Base-by-base conservation (phyloP, 768 basidiomycete genomes). In the Boletellus ananiceps region DNA sequence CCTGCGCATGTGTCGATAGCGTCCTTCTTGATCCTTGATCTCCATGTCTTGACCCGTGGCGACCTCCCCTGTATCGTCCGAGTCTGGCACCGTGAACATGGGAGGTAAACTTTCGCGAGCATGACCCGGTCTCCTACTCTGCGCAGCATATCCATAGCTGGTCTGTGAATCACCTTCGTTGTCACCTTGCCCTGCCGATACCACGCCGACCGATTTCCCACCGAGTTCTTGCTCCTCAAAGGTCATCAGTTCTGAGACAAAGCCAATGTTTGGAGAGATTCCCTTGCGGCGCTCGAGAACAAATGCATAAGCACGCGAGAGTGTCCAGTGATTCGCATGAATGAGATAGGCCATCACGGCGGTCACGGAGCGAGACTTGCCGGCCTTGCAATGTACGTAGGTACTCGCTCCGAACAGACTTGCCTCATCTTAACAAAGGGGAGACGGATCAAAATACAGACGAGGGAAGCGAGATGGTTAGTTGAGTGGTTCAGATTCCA, bases 301-400 rank as follows among this genome's bases (percentile, higher is more conserved):
- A 62, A 93, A 96, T 0, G 85, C 72, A 64, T 97, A 98, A 1
- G 95, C 92, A 33, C 82, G 82, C 29, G 91, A 87, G 36, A 97
- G 80, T 16, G 93, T 88, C 95, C 95, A 97, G 63, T 93, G 93
- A 62, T 96, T 93, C 9, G 93, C 89, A 59, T 96, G 94, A 56
- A 98, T 96, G 49, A 98, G 86, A 65, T 96, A 97, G 2, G 91
- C 94, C 74, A 98, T 92, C 35, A 96, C 94, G 12, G 93, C 93
- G 0, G 94, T 96, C 25, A 96, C 94, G 1, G 91, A 94, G 13
- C 95, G 84, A 2, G 91, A 93, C 72, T 93, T 96, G 5, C 94
- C 95, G 5, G 90, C 93, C 70, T 89, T 92, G 71, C 94, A 98
- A 64, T 98, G 95, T 13, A 97, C 93, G 60, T 95, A 98, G 2